phyloP scores from a whole-genome alignment of 805 yeast genomes.

The Soucietia sequanensis region DNA sequence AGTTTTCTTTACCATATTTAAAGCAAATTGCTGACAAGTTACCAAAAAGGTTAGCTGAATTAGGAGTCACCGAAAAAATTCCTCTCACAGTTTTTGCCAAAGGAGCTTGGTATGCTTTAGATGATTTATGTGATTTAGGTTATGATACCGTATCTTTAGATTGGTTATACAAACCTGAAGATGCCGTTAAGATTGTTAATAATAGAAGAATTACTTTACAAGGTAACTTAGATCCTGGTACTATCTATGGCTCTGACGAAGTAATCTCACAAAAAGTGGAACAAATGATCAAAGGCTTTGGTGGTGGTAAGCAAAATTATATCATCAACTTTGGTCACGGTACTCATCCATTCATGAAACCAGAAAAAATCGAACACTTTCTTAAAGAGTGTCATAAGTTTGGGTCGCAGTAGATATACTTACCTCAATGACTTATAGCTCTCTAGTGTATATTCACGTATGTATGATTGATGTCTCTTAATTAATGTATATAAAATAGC shows the following conservation, averaged over 20 bases:
- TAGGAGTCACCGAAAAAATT: conserved; percentile 67
- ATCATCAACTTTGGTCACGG: conserved; percentile 98
- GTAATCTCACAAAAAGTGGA: conserved; percentile 77
- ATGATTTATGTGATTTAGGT: conserved; percentile 75
- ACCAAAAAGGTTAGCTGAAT: conserved; percentile 65
- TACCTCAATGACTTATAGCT: too few relatives aligned
- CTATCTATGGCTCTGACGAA: conserved; percentile 86
- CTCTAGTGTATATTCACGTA: too few relatives aligned
- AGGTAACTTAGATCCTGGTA: conserved; percentile 96
- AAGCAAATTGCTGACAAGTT: conserved; percentile 69
- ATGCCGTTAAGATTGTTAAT: conserved; percentile 71
- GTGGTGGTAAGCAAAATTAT: conserved; percentile 90
- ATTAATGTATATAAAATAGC: too few relatives aligned
- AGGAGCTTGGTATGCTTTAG: conserved; percentile 96
- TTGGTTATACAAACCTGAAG: conserved; percentile 84
- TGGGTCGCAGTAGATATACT: conserved; percentile 45
- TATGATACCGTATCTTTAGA: conserved; percentile 90
- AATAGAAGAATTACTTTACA: conserved; percentile 80
- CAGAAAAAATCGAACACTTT: conserved; percentile 83
- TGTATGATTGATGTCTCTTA: too few relatives aligned
- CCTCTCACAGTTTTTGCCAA: conserved; percentile 92
- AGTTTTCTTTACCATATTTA: conserved; percentile 86
- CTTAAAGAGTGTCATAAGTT: conserved; percentile 82
- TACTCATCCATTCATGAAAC: conserved; percentile 96
- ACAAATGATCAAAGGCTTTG: conserved; percentile 85